Base-by-base conservation (phyloP, 2,329 filamentous ascomycete genomes). In the Cordyceps fumosorosea region DNA sequence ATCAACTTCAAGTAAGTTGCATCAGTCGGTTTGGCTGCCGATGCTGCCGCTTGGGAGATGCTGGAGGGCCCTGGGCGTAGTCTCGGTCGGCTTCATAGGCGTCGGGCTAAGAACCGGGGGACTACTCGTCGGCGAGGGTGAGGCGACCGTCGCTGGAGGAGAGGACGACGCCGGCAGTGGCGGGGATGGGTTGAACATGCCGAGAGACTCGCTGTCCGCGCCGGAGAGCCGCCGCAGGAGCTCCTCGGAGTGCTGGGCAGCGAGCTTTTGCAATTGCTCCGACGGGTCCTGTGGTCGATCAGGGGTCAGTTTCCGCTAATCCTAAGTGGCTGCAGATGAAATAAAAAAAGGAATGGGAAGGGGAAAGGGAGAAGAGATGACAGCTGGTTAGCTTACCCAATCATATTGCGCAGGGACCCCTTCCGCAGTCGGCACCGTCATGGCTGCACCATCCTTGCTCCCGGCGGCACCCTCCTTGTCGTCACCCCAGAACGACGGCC, bases 391-490 rank as follows among this genome's bases (percentile, higher is more conserved):
- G 11, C 91, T 89, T 91, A 96, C 92, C 93, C 93, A 97, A 75
- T 96, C 91, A 72, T 85, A 83, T 82, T 96, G 93, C 74, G 85
- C 81, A 65, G 93, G 92, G 66, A 96, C 92, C 57, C 91, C 93
- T 72, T 90, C 85, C 56, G 93, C 92, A 66, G 80, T 79, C 65
- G 91, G 91, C 34, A 37, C 34, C 34, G 34, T 37, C 34, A 5
- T 12, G 67, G 96, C 80, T 69, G 81, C 79, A 65, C 81, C 79
- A 62, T 80, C 80, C 63, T 84, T 84, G 29, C 79, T 78, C 65
- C 71, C 74, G 62, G 73, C 67, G 62, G 73, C 67, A 60, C 74
- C 74, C 53, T 72, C 68, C 52, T 73, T 74, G 64, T 76, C 76
- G 66, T 74, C 73, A 57, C 83, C 86, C 88, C 87, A 91, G 73